Evolutionary conservation across 1,284 basidiomycete genomes (phyloP).

Genomic region (Tylopilus sp.): DNA sequence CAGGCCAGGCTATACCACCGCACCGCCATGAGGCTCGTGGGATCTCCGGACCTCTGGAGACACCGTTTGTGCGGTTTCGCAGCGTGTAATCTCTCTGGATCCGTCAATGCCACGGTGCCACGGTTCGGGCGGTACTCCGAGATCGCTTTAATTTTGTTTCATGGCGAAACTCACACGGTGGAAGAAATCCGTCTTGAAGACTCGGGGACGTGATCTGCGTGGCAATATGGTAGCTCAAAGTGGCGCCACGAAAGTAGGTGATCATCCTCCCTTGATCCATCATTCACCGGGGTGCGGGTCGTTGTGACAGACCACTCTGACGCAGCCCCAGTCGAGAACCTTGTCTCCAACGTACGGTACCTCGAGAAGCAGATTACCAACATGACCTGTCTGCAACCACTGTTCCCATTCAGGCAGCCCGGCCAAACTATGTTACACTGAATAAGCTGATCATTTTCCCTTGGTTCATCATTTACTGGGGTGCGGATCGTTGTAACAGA

Average conservation of each 20-base stretch:
- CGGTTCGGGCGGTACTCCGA: no score
- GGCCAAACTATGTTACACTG: no score
- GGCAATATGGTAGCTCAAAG: conserved; percentile 70
- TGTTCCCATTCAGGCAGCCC: no score
- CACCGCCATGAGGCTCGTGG: no score
- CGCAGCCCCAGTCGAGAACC: conserved; percentile 68
- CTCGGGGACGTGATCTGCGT: conserved; percentile 85
- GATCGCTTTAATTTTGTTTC: no score
- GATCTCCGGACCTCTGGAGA: conserved; percentile 90
- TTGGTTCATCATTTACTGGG: not conserved
- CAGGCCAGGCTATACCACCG: no score
- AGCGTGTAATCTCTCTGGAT: not conserved
- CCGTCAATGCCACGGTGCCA: not conserved
- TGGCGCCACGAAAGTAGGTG: conserved; percentile 42
- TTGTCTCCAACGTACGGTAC: conserved; percentile 64
- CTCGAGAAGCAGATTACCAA: no score
- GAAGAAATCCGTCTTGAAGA: no score
- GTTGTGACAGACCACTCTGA: conserved; percentile 95
- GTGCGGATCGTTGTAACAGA: conserved; percentile 80
- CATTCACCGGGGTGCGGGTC: conserved; percentile 41
- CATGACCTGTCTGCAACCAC: conserved; percentile 37
- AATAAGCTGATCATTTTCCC: no score
- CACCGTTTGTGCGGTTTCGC: conserved; percentile 67
- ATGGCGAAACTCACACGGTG: no score
- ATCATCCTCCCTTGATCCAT: not conserved